A percentile compares a stretch with the other conserved stretches of the same genome.
Evolutionary conservation across 1,284 basidiomycete genomes (phyloP).

Genomic region (Heterobasidion annosum): DNA sequence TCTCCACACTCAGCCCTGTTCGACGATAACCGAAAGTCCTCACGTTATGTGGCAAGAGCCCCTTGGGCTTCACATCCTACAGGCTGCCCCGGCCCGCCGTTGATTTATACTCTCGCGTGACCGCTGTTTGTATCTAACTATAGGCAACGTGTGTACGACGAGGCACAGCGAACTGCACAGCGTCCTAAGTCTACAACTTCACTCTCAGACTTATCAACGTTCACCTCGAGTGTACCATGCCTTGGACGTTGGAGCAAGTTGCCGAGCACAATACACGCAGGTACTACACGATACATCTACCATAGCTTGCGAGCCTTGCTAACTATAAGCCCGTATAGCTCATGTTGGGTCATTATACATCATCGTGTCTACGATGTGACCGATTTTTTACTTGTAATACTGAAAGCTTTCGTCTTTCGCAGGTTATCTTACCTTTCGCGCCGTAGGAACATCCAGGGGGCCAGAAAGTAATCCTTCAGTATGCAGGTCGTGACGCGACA

Average conservation of each 20-base stretch:
- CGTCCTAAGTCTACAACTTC: not conserved
- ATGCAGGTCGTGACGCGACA: slow-evolving; percentile 76
- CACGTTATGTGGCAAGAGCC: not conserved
- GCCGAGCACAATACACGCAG: slow-evolving; percentile 42
- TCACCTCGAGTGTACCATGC: slow-evolving; percentile 19
- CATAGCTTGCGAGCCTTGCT: not conserved
- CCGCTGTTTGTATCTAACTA: not conserved
- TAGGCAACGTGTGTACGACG: not conserved
- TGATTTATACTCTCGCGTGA: not conserved
- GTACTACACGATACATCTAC: slow-evolving; percentile 24
- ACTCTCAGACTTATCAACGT: not conserved
- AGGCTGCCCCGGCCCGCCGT: too few species aligned
- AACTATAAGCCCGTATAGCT: slow-evolving; percentile 26
- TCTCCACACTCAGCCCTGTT: too few species aligned
- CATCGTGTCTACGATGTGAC: slow-evolving; percentile 80
- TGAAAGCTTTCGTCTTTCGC: not conserved
- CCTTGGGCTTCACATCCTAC: not conserved
- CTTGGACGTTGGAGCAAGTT: slow-evolving; percentile 30
- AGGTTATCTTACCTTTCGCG: not conserved
- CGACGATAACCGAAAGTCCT: too few species aligned
- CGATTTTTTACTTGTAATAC: slow-evolving; percentile 62
- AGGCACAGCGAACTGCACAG: too few species aligned
- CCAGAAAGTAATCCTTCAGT: slow-evolving; percentile 65
- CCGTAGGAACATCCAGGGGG: slow-evolving; percentile 77
- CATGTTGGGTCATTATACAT: slow-evolving; percentile 87